Base-by-base conservation (phyloP, 768 basidiomycete species). In the Sarcodon aspratus region DNA sequence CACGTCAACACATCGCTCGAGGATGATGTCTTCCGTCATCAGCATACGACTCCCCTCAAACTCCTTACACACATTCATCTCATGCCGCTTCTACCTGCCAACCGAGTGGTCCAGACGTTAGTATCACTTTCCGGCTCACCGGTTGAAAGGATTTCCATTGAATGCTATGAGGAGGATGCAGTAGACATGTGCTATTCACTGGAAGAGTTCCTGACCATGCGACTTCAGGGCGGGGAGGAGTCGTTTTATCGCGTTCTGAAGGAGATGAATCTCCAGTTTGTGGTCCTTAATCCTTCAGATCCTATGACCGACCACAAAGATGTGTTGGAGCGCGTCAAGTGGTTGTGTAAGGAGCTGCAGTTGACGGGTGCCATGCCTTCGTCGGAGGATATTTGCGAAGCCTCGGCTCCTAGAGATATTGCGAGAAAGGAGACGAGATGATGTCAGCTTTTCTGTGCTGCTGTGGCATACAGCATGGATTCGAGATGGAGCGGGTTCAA, bases 141-240 rank as follows among this genome's bases (percentile, higher is more conserved):
- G 18, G 75, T 82, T 46, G 77, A 80, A 57, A 66, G 65, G 12
- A 64, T 81, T 13, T 74, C 74, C 7, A 66, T 80, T 46, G 72
- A 77, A 52, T 80, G 78, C 63, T 78, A 74, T 60, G 74, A 74
- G 49, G 79, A 80, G 52, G 79, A 81, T 55, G 72, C 79, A 9
- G 71, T 74, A n/a, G 80, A 82, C 52, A 68, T 76, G 31, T 80
- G 79, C 57, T 56, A 65, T 4, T 75, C 75, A 2, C 64, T 82
- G 17, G 72, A 75, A 51, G 72, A 73, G 37, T 80, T 82, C 63
- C 67, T 82, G 45, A 68, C 63, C 45, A 53, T 76, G 34, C 74
- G 76, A 37, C 69, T 72, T 13, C 71, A 74, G 52, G 71, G 73
- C 32, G 73, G 58, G 48, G 56, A 60, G 42, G 69, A 11, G 62